Evolutionary conservation across 2,329 filamentous ascomycete genomes (phyloP), one percentile per base, ranked within the genome.

Genomic region (Aspergillus pseudonomiae): DNA sequence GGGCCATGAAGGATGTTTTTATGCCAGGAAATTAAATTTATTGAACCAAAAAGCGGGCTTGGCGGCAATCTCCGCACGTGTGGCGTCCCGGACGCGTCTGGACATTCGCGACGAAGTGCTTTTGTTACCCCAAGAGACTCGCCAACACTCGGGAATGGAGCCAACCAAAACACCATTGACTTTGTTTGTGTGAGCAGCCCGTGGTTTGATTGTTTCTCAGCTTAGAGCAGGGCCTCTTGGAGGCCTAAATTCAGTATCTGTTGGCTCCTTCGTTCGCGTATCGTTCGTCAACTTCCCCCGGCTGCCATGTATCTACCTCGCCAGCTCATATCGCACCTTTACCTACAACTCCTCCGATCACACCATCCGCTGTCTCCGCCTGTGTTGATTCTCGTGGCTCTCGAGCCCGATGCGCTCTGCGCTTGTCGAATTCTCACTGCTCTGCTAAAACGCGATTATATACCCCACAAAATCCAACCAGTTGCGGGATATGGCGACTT

Each of bases 391-490:
- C 91, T 99, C 62, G 94, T 94, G 68, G 92, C 94, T 41, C 91
- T 98, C 75, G 94, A 97, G 75, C 93, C 95, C 61, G 95, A 99
- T 81, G 92, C 95, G 67, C 88, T 99, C 66, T 98, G 94, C 79
- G 95, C 94, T 66, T 96, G 93, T 77, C 93, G 94, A 65, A 97
- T 99, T 65, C 88, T 99, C 55, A 96, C 94, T 3, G 87, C 91
- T 57, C 85, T 99, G n/a, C 85, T 99, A 65, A 97, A 96, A 80
- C 91, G 94, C 84, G 95, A 99, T 83, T 98, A 96, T 76, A 96
- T 99, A 70, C 92, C 91, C 16, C 94, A 98, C 82, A 98, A 97
- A 80, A 97, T 98, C 74, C 92, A 97, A 73, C 95, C 95, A 1
- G 90, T 99, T 60, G 88, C 92, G 24, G 95, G 95, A 61, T 98